These are phyloP conservation scores for Geranomyces variabilis DNA, from an alignment of 192 early-diverging fungal species.

Conservation along the genomic window DNA sequence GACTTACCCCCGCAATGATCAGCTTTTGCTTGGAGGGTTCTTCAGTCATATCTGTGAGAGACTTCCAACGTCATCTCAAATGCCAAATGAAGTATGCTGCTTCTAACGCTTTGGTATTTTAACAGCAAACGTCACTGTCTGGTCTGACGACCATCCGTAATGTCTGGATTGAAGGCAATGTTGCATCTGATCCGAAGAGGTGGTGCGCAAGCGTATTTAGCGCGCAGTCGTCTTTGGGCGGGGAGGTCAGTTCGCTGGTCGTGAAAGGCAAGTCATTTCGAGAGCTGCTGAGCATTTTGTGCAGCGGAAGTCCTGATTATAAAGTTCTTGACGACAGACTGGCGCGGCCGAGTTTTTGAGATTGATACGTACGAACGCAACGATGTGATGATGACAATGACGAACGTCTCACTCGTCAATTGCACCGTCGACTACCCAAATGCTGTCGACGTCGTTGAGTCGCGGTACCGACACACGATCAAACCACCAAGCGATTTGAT, in stretches of 20 bases:
- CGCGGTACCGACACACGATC: background rate
- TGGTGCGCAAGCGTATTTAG: slow-evolving; percentile 1
- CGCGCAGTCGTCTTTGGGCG: background rate
- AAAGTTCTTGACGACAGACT: background rate
- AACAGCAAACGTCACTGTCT: background rate
- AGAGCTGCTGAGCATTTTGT: background rate
- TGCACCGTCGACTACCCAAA: background rate
- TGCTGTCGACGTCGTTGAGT: background rate
- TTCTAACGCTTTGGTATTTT: background rate
- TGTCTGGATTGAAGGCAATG: background rate
- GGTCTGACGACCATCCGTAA: background rate
- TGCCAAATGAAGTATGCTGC: background rate
- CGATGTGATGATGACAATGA: too few relatives aligned
- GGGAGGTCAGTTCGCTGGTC: background rate
- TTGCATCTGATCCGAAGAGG: background rate
- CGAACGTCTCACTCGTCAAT: too few relatives aligned
- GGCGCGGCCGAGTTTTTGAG: background rate
- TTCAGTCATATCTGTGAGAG: slow-evolving; percentile 2
- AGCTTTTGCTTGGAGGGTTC: background rate
- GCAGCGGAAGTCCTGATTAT: background rate
- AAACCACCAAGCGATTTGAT: background rate
- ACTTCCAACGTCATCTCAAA: background rate
- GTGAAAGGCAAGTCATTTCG: background rate
- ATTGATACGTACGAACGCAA: background rate
- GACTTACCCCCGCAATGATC: background rate